These are phyloP conservation scores for Juglanconis juglandina DNA, from an alignment of 2,329 filamentous ascomycete genomes.

Conservation along the genomic window DNA sequence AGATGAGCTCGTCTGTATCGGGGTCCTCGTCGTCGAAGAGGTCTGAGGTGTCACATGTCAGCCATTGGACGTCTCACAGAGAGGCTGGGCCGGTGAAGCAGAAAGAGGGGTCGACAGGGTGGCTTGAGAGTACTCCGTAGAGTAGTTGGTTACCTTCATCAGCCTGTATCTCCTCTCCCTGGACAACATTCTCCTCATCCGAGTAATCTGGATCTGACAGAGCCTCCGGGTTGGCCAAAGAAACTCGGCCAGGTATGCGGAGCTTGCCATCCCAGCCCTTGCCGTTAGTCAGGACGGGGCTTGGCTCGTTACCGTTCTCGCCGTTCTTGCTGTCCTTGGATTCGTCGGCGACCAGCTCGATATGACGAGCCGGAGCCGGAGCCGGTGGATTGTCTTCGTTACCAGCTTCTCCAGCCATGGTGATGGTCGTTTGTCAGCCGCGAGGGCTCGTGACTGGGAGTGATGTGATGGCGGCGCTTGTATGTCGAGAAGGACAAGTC, in stretches of 20 bases:
- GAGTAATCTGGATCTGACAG: slow-evolving; percentile 84
- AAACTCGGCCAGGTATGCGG: slow-evolving; percentile 65
- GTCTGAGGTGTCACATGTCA: slow-evolving; percentile 38
- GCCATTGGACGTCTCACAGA: neutral
- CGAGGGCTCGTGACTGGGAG: too few relatives aligned
- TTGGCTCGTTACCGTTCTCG: slow-evolving; percentile 30
- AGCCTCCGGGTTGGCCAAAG: slow-evolving; percentile 74
- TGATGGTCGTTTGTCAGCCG: slow-evolving; percentile 15
- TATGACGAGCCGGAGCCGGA: slow-evolving; percentile 31
- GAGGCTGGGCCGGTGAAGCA: neutral
- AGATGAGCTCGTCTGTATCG: slow-evolving; percentile 74
- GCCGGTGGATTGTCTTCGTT: slow-evolving; percentile 32
- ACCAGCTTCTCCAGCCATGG: slow-evolving; percentile 40
- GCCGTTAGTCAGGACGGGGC: slow-evolving; percentile 52
- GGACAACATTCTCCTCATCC: slow-evolving; percentile 63
- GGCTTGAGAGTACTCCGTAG: too few relatives aligned
- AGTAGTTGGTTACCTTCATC: slow-evolving; percentile 65
- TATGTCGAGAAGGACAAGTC: too few relatives aligned
- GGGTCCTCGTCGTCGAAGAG: slow-evolving; percentile 58
- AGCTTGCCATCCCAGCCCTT: slow-evolving; percentile 84
- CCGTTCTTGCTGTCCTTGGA: slow-evolving; percentile 36
- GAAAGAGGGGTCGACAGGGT: neutral
- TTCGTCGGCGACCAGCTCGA: slow-evolving; percentile 47
- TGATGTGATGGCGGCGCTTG: too few relatives aligned
- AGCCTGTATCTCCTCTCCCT: slow-evolving; percentile 71